A percentile compares a stretch with the other conserved stretches of the same genome.
Evolutionary conservation across 441 rosid genomes (phyloP).

Genomic region (Populus hybrid): DNA sequence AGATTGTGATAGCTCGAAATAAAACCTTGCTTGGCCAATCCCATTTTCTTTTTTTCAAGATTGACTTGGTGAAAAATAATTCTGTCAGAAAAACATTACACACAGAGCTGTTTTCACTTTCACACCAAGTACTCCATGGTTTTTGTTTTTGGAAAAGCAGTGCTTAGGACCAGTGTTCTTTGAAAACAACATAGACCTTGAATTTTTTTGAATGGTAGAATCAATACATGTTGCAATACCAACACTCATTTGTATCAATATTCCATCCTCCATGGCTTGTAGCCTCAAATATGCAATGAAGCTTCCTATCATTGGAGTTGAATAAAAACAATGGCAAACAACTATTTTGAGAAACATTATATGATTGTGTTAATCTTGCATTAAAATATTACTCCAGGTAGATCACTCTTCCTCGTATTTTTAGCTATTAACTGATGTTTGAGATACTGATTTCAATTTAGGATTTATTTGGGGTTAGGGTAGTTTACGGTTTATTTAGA

Average conservation of each 20-base stretch:
- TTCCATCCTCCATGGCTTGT: conserved; percentile 59
- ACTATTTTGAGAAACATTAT: too few relatives aligned
- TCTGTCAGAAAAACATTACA: neutral
- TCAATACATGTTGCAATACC: neutral
- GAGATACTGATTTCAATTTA: too few relatives aligned
- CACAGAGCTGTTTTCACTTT: neutral
- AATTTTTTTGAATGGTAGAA: neutral
- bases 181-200: neutral
- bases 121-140: neutral
- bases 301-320: conserved; percentile 74
- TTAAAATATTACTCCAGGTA: too few relatives aligned
- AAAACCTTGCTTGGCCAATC: neutral
- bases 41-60: neutral
- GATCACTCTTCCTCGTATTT: too few relatives aligned
- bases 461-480: too few relatives aligned
- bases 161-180: neutral
- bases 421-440: too few relatives aligned
- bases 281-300: conserved; percentile 80
- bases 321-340: conserved; percentile 74
- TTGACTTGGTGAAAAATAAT: neutral
- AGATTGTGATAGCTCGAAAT: neutral
- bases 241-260: conserved; percentile 67
- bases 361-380: too few relatives aligned
- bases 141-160: too few relatives aligned
- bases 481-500: too few relatives aligned